Evolutionary conservation across 2,329 filamentous ascomycete genomes (phyloP), one percentile per base, ranked within the genome.

Genomic region (Rhynchosporium graminicola): DNA sequence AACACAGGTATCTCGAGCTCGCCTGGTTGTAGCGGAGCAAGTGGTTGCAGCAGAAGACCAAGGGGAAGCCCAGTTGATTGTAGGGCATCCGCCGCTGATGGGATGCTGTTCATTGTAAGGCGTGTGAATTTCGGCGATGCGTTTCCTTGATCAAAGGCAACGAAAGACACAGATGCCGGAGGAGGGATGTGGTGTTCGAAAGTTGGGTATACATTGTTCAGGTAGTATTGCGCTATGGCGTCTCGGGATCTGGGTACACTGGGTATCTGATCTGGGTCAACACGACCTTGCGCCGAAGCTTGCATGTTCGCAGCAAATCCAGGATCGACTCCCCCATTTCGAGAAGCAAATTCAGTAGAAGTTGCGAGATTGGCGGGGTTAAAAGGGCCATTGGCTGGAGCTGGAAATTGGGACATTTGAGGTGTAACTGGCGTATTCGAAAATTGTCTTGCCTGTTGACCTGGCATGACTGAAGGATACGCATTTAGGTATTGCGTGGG

Each of bases 71-170:
- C 89, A 10, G 93, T 97, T 3, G 89, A 87, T 54, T 85, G 80
- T 36, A 98, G 81, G 42, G 91, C 89, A 67, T 99, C 95, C 50
- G 87, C 80, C 13, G 88, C 90, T 12, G 90, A 84, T 2, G 95
- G 95, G 65, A 99, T 96, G 76, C 90, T 96, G 78, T 97, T 99
- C 76, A 98, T 80, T 0, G 92, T 97, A 61, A 99, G 83, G 61
- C 95, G 88, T 55, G 92, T 90, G 74, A 91, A 95, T 76, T 97
- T 97, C 40, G 95, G 95, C 13, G 95, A 97, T 4, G 95, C 89
- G 75, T 97, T 99, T 71, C 95, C 95, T 76, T 99, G 95, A 71
- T 99, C 95, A 71, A 88, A 91, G n/a, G 93, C 91, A 43, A 97
- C 89, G 72, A 95, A 98, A 2, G 95, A 92, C 28, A 95, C 84